phyloP scores from a whole-genome alignment of 345 rosid genomes.

The Clarkia xantiana region DNA sequence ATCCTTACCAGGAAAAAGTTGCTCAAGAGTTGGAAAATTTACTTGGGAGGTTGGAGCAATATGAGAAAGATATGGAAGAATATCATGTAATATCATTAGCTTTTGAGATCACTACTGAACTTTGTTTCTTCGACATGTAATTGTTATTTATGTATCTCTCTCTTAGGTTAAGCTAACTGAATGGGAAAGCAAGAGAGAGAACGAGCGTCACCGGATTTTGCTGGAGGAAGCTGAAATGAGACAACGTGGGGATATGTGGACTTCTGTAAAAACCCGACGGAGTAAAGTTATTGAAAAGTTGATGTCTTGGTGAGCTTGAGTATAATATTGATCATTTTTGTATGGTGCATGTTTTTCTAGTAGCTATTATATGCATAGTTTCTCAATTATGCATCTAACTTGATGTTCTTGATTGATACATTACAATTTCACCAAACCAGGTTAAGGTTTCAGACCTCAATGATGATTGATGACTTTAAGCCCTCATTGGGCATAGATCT shows the following conservation, averaged over 20 bases:
- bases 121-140: no score
- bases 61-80: conserved; percentile 72
- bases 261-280: conserved; percentile 36
- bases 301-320: conserved; percentile 28
- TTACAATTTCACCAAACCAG: no score
- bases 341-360: no score
- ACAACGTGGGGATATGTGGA: conserved; percentile 44
- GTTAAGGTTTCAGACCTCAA: no score
- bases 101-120: not conserved
- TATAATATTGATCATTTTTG: no score
- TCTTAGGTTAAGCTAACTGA: conserved; percentile 43
- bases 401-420: no score
- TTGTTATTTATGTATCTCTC: not conserved
- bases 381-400: no score
- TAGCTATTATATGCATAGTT: no score
- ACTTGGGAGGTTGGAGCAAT: conserved; percentile 60
- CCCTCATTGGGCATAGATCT: no score
- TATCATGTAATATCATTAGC: conserved; percentile 37
- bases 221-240: conserved; percentile 64
- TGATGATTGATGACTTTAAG: no score
- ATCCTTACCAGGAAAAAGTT: conserved; percentile 61
- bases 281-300: conserved; percentile 44
- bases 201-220: conserved; percentile 50
- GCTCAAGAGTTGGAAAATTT: conserved; percentile 53
- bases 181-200: conserved; percentile 75